Evolutionary conservation across 768 basidiomycete species (phyloP).

Genomic region (Polyporus arcularius): DNA sequence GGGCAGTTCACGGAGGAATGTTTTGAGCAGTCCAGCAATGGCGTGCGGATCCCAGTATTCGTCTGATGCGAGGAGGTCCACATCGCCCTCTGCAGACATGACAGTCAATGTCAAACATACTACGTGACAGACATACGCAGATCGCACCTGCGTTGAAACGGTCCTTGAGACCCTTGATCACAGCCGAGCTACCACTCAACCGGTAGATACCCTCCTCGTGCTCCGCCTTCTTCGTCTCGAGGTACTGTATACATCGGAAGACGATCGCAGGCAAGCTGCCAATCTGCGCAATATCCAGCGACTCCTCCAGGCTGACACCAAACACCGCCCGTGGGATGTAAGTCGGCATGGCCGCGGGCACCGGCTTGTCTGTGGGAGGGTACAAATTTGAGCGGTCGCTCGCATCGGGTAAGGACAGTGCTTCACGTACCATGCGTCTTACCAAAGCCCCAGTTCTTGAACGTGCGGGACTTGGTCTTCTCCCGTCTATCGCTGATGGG

Average conservation of each 20-base stretch:
- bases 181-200: constrained; percentile 90
- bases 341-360: constrained; percentile 30
- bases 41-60: constrained; percentile 99
- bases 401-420: neutral
- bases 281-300: constrained; percentile 85
- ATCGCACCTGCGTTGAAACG: constrained; percentile 84
- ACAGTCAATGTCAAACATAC: neutral
- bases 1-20: constrained; percentile 91
- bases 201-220: constrained; percentile 98
- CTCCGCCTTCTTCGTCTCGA: constrained; percentile 92
- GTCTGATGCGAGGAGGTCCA: constrained; percentile 83
- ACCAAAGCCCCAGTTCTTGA: constrained; percentile 81
- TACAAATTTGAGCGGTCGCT: neutral
- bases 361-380: constrained; percentile 32
- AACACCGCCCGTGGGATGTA: constrained; percentile 76
- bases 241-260: constrained; percentile 93
- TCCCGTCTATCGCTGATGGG: constrained; percentile 70
- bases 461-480: constrained; percentile 89
- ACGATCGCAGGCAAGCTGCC: constrained; percentile 92
- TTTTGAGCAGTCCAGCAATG: constrained; percentile 92
- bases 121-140: neutral
- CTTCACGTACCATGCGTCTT: constrained; percentile 44
- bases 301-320: constrained; percentile 83
- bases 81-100: constrained; percentile 79
- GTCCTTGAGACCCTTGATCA: constrained; percentile 92